Percentiles rank a stretch among this genome's conserved stretches.
phyloP scores from a whole-genome alignment of 345 rosid genomes.

The Mercurialis annua region DNA sequence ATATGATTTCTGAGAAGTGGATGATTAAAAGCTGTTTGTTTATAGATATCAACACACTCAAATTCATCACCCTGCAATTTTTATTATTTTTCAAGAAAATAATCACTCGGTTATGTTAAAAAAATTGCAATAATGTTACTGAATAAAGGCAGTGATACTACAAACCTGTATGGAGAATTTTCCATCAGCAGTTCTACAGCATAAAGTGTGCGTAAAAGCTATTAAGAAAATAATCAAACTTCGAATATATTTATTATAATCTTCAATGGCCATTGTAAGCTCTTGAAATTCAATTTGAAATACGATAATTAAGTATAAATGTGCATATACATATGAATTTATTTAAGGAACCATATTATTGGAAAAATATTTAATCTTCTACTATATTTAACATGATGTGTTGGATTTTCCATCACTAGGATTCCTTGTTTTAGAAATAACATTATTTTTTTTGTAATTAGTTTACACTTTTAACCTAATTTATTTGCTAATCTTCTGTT shows the following conservation, averaged over 20 bases:
- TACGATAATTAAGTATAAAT: background rate
- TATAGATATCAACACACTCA: conserved; percentile 27
- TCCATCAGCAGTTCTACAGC: background rate
- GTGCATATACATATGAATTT: too few species aligned
- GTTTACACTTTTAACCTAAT: too few species aligned
- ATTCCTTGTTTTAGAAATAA: background rate
- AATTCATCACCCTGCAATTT: conserved; percentile 7
- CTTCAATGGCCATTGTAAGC: background rate
- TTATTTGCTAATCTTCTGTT: too few species aligned
- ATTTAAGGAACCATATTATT: too few species aligned
- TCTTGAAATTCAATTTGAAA: background rate
- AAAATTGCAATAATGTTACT: too few species aligned
- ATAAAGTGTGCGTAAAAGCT: background rate
- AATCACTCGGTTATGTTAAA: too few species aligned
- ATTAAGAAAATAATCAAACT: background rate
- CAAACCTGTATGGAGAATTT: background rate
- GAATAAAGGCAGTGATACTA: background rate
- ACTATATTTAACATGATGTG: background rate
- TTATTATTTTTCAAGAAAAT: too few species aligned
- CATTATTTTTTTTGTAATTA: background rate
- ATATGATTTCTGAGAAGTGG: conserved; percentile 27
- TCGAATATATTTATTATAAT: background rate
- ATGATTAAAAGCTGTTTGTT: conserved; percentile 33
- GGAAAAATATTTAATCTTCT: background rate
- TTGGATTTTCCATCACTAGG: background rate